Base-by-base conservation (phyloP, 2,329 filamentous ascomycete species). In the Colletotrichum neosansevieriae region DNA sequence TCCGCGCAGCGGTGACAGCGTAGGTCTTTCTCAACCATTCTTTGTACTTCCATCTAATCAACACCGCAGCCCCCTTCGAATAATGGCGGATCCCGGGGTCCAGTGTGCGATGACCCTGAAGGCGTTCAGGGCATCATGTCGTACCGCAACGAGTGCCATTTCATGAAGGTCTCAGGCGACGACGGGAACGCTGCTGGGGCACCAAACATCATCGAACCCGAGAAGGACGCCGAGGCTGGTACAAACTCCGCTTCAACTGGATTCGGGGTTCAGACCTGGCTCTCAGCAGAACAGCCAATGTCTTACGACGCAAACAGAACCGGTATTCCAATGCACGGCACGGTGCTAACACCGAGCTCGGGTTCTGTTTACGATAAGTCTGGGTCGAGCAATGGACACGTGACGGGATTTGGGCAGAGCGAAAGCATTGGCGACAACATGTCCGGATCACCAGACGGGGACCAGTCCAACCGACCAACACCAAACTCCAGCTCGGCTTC, bases 401-500 rank as follows among this genome's bases (percentile, higher is more conserved):
- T 79, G 58, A 75, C 73, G 40, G 77, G 80, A 19, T 86, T 83
- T 67, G 80, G 76, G 10, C 77, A 79, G 10, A 78, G 77, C 19
- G 83, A 83, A n/a, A 76, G 76, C 47, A 80, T 77, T 60, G 84
- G 82, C n/a, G 77, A 79, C 15, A 78, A 83, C 58, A 74, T 83
- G 63, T 84, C 83, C 1, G 79, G 78, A 3, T 87, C 86, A 0
- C 82, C 85, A 2, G 85, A 86, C 17, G 81, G 80, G 21, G 81
- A 80, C 6, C 79, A 79, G 54, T 88, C 87, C 3, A 86, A 82
- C 69, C 79, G 85, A n/a, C 86, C 83, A 21, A 90, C 88, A 11
- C 88, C 88, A 3, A 89, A 86, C 72, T 90, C 88, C 4, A 88
- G 85, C 72, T 79, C 78, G 6, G 76, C 80, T 2, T 85, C 84